Base-by-base conservation (phyloP, 495 filamentous ascomycete species). In the Penicillium canariense region DNA sequence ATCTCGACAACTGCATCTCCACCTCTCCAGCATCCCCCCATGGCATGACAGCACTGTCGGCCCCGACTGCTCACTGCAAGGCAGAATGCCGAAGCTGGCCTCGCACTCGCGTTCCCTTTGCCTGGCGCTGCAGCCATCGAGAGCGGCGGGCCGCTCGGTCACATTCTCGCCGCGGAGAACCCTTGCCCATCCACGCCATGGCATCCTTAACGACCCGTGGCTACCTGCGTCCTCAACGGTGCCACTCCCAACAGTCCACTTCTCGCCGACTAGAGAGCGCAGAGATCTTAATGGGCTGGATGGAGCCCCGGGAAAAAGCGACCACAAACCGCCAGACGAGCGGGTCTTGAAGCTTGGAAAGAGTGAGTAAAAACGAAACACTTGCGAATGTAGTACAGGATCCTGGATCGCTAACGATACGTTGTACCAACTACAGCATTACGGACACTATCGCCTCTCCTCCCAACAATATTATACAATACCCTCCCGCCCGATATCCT, bases 321-420 rank as follows among this genome's bases (percentile, higher is more conserved):
- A 80, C 51, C 69, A 75, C 25, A 71, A 77, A 49, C 72, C 76
- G 1, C 86, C 86, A 7, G 84, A 91, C 71, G 85, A 94, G 65
- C 84, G 93, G 31, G 92, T 87, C 36, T 64, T 96, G 43, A 93
- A 94, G 68, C 84, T 98, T 2, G 93, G 94, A 49, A 93, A 88
- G 63, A 97, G 91, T 91, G 74, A 60, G 83, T 68, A 42, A 42
- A 36, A 7, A 28, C 22, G 54, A 34, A 22, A 58, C 20, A 12
- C 28, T 26, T 25, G 23, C 17, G 17, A 42, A 1, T 30, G 18
- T 23, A n/a, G n/a, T n/a, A n/a, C n/a, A 4, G 22, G 15, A 3
- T 12, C 23, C 8, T 18, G 30, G 11, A 8, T 12, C 11, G 3
- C 38, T 43, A 17, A 48, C 35, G 32, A 23, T 15, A 31, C 18